These are phyloP conservation scores for Chlamydomonas schloesseri DNA, from an alignment of 139 green algal species.

Conservation along the genomic window DNA sequence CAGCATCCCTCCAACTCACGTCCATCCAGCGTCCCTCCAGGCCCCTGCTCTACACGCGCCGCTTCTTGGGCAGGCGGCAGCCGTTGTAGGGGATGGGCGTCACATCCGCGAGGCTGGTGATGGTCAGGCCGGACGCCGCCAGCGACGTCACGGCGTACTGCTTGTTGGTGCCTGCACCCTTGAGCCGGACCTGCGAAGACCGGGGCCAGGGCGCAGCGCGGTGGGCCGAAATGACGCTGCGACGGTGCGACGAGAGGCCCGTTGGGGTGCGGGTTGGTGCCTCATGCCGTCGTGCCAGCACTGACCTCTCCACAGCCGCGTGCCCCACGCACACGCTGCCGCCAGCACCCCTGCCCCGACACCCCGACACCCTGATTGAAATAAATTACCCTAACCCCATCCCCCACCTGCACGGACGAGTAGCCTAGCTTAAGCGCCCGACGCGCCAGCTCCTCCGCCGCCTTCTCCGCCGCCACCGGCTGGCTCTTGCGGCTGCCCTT, in stretches of 20 bases:
- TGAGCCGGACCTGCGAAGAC: slow-evolving; percentile 60
- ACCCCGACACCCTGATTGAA: too few species aligned
- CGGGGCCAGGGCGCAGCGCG: too few species aligned
- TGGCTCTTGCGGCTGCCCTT: slow-evolving; percentile 57
- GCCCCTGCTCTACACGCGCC: slow-evolving; percentile 54
- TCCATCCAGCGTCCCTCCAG: too few species aligned
- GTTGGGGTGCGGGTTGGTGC: too few species aligned
- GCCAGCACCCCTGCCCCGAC: too few species aligned
- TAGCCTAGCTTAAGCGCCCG: slow-evolving; percentile 61
- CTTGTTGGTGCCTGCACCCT: slow-evolving; percentile 65
- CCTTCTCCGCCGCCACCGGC: slow-evolving; percentile 63
- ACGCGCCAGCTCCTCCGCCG: slow-evolving; percentile 64
- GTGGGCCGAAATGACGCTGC: too few species aligned
- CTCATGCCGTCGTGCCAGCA: too few species aligned
- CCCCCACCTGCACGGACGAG: slow-evolving; percentile 44
- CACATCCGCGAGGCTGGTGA: slow-evolving; percentile 67
- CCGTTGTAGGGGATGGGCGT: slow-evolving; percentile 73
- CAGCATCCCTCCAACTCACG: too few species aligned
- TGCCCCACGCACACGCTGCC: too few species aligned
- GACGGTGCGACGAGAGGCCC: too few species aligned
- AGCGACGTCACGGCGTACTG: slow-evolving; percentile 65
- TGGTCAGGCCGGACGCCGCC: slow-evolving; percentile 52
- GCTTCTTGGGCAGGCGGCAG: slow-evolving; percentile 61
- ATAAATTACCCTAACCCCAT: too few species aligned
- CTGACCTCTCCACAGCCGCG: too few species aligned